Evolutionary conservation across 225 moss, liverwort and hornwort genomes (phyloP), one percentile per base, ranked within the genome.

Genomic region (Lunularia cruciata): DNA sequence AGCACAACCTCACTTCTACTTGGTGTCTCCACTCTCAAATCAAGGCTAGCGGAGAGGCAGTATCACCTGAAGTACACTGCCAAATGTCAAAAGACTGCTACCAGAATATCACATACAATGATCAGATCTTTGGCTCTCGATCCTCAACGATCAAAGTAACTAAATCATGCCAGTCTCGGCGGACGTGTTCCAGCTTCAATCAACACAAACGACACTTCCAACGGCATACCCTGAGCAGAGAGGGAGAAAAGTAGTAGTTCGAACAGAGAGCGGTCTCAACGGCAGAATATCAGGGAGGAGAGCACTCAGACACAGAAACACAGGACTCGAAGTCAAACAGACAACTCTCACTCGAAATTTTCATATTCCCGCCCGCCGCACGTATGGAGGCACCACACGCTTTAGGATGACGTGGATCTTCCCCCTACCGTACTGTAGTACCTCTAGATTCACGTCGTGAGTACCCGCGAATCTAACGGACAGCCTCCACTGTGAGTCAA

Each of bases 311-410:
- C n/a, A 18, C 20, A 6, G 18, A 49, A n/a, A 20, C 49, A 20
- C 16, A 49, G 6, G 19, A 43, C 43, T 43, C 16, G 43, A 43
- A 43, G 43, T 16, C 43, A n/a, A n/a, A n/a, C n/a, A n/a, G 43
- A 2, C 43, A 10, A 11, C 43, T 1, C n/a, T n/a, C 12, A 16
- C 43, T 16, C 16, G 12, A 11, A 43, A 43, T 10, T 43, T 43
- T 43, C 43, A 43, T 15, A 49, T 49, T 49, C 49, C 49, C 49
- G 49, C 49, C 19, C 49, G 49, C 20, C 49, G 49, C 49, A 49
- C 49, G 49, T n/a, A 49, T 13, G 49, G 2, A 49, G 6, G 8
- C 42, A 43, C 43, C 40, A 40, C 5, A 40, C 40, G 40, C 40
- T 40, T 40, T 40, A n/a, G n/a, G n/a, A n/a, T n/a, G n/a, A n/a